These are phyloP conservation scores for Trichoderma endophyticum DNA, from an alignment of 2,329 filamentous ascomycete species.

Conservation along the genomic window DNA sequence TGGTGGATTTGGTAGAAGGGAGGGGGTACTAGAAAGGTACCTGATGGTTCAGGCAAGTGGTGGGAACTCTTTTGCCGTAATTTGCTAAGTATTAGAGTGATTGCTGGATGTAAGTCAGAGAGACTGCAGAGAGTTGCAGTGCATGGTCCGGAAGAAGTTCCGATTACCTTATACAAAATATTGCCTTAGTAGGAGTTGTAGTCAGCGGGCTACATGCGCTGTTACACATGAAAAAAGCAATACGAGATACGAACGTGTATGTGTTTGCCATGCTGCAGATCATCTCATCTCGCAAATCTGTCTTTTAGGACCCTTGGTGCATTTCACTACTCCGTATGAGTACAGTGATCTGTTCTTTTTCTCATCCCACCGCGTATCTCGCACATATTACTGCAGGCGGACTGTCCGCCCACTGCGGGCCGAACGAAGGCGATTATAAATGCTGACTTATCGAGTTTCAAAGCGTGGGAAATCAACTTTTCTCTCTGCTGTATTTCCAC, in stretches of 20 bases:
- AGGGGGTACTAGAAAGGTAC: background rate
- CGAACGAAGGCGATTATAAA: background rate
- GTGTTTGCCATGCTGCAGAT: background rate
- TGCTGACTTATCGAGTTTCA: slow-evolving; percentile 4
- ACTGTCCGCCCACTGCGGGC: background rate
- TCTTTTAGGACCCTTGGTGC: background rate
- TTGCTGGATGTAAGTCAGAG: background rate
- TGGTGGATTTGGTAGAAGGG: background rate
- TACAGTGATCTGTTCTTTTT: background rate
- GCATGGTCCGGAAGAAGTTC: background rate
- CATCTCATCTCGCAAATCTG: background rate
- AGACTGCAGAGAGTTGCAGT: background rate
- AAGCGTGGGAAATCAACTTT: background rate
- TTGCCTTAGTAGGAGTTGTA: background rate
- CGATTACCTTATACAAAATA: background rate
- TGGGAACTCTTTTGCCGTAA: background rate
- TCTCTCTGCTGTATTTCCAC: background rate
- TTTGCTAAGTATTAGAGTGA: background rate
- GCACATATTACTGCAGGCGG: background rate
- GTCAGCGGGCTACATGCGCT: background rate
- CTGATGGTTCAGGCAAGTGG: background rate
- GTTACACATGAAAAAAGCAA: background rate
- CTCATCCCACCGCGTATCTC: background rate
- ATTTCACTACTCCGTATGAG: background rate
- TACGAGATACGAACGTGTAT: background rate